phyloP scores from a whole-genome alignment of 345 rosid genomes.

The Populus deltoides region DNA sequence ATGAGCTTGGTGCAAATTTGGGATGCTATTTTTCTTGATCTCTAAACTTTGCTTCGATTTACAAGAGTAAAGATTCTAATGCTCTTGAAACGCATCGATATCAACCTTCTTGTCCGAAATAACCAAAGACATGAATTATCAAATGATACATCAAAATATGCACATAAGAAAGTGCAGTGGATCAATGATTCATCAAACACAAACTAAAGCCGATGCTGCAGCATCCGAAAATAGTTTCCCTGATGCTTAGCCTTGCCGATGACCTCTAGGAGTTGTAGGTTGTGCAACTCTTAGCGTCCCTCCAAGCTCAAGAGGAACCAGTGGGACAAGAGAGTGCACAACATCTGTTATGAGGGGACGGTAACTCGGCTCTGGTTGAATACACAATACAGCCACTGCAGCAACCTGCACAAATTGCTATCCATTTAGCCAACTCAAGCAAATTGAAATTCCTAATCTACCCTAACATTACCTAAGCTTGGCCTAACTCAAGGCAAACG shows the following conservation, averaged over 20 bases:
- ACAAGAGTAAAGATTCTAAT: constrained; percentile 22
- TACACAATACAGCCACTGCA: constrained; percentile 87
- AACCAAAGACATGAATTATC: neutral
- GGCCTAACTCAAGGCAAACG: neutral
- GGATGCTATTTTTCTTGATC: neutral
- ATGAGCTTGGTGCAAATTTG: neutral
- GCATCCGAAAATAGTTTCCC: neutral
- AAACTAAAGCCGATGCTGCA: neutral
- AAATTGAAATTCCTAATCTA: neutral
- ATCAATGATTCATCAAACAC: neutral
- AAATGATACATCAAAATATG: neutral
- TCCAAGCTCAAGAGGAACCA: constrained; percentile 77
- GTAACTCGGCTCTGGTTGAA: constrained; percentile 91
- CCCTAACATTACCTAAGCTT: neutral
- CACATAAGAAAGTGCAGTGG: neutral
- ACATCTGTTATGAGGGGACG: constrained; percentile 89
- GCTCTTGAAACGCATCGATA: neutral
- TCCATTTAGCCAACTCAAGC: neutral
- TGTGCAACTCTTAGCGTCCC: constrained; percentile 61
- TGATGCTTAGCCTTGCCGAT: neutral
- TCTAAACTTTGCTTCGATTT: constrained; percentile 12
- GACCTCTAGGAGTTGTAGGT: constrained; percentile 15
- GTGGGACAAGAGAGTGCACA: constrained; percentile 85
- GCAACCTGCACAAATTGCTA: constrained; percentile 62
- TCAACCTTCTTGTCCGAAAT: neutral